A percentile compares a stretch with the other conserved stretches of the same genome.
Conservation (phyloP, 2,329 filamentous ascomycete genomes). For the Exophiala dermatitidis region DNA sequence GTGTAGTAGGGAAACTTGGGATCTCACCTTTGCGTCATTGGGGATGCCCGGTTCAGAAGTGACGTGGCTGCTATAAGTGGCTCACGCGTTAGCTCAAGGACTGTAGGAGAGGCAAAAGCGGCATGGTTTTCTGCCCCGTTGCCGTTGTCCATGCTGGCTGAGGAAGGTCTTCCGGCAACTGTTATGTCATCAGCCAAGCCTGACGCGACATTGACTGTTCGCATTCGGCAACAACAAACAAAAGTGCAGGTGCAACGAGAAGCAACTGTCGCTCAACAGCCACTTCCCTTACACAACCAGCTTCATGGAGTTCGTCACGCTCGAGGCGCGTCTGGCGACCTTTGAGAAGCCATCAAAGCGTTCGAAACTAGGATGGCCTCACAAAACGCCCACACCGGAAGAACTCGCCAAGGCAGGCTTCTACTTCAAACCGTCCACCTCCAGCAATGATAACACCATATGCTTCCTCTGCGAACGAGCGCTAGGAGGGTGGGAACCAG, state of each 20-base stretch:
- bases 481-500: slow-evolving; percentile 85
- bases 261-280: neutral
- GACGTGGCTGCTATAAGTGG: neutral
- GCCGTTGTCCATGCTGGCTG: too few relatives aligned
- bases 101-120: too few relatives aligned
- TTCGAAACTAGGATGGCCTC: slow-evolving; percentile 66
- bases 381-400: slow-evolving; percentile 58
- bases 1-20: neutral
- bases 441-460: slow-evolving; percentile 75
- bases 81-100: too few relatives aligned
- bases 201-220: neutral
- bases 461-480: slow-evolving; percentile 82
- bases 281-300: neutral
- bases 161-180: too few relatives aligned
- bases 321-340: slow-evolving; percentile 69
- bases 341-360: slow-evolving; percentile 60
- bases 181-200: slow-evolving; percentile 1
- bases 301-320: slow-evolving; percentile 42
- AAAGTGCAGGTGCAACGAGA: neutral
- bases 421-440: slow-evolving; percentile 69
- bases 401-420: slow-evolving; percentile 88
- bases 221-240: slow-evolving; percentile 12
- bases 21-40: neutral
- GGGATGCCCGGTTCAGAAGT: neutral
- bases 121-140: too few relatives aligned